Base-by-base conservation (phyloP, 2,329 filamentous ascomycete genomes). In the Colletotrichum karsti region DNA sequence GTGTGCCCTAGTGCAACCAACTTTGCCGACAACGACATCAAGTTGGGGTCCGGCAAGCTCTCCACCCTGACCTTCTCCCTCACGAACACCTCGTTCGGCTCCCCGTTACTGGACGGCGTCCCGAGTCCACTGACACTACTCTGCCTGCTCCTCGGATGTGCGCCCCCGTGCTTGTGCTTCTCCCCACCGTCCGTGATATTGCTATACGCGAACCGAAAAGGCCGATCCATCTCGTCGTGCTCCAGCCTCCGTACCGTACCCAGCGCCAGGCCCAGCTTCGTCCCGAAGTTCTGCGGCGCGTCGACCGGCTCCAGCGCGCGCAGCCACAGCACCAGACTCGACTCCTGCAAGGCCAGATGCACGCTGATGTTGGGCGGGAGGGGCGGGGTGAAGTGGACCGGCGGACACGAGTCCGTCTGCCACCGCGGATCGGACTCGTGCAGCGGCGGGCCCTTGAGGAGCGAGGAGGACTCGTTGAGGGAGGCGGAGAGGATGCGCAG, bases 41-140 rank as follows among this genome's bases (percentile, higher is more conserved):
- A 77, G 73, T 90, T 95, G 1, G 95, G 95, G 78, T 98, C 95
- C 62, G 94, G 93, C 37, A 67, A 33, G 74, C 90, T 95, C 79
- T 97, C 95, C 2, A 98, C 91, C 42, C 92, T 87, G 5, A 97
- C 88, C 82, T 98, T 98, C 78, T 98, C 95, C 72, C 91, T 90
- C 50, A 98, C 95, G 71, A 90, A 91, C 3, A 98, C 94, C 69
- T 96, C 90, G 3, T 80, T 77, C 33, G 78, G 69, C 37, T 75
- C 74, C 15, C 72, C 72, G 18, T 20, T 62, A 22, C 62, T 69
- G 7, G 65, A 67, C 3, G 65, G 65, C 18, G 60, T 67, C 2
- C 60, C 65, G 7, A 67, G 50, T 4, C 65, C 65, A 12, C 53
- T 64, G 7, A 55, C 46, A 8, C 55, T 63, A 41, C 55, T 63